These are phyloP conservation scores for Luffa aegyptiaca DNA, from an alignment of 306 rosid genomes.

Conservation along the genomic window DNA sequence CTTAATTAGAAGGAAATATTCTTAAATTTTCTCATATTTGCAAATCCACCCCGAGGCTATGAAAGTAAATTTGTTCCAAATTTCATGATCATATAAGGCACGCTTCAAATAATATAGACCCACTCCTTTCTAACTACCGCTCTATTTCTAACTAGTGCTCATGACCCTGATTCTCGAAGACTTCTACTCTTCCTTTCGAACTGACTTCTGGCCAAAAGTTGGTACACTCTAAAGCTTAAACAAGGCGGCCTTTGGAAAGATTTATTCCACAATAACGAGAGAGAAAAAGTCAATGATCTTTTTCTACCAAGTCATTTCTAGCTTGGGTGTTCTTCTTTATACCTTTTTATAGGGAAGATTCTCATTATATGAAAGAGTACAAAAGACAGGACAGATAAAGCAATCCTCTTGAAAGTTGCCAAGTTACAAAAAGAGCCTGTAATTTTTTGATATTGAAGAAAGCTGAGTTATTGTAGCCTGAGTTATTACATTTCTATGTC, in stretches of 20 bases:
- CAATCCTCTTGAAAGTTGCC: background rate
- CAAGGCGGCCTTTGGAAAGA: background rate
- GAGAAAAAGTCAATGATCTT: background rate
- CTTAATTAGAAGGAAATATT: background rate
- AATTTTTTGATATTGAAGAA: background rate
- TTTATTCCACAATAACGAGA: background rate
- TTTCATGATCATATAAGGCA: background rate
- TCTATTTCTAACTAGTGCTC: background rate
- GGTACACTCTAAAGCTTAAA: background rate
- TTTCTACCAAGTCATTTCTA: background rate
- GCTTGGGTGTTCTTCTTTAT: background rate
- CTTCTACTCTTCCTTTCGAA: background rate
- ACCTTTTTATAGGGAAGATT: background rate
- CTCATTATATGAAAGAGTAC: background rate
- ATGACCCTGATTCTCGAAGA: background rate
- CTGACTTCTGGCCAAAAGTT: background rate
- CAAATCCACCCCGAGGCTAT: background rate
- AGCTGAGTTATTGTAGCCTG: background rate
- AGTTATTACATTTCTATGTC: background rate
- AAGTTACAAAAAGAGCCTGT: background rate
- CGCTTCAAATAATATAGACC: background rate
- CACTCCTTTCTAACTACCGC: background rate
- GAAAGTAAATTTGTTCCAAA: background rate
- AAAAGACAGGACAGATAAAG: background rate
- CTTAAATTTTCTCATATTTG: background rate